These are phyloP conservation scores for Calonectria henricotiae DNA, from an alignment of 2,329 filamentous ascomycete genomes.

Conservation along the genomic window DNA sequence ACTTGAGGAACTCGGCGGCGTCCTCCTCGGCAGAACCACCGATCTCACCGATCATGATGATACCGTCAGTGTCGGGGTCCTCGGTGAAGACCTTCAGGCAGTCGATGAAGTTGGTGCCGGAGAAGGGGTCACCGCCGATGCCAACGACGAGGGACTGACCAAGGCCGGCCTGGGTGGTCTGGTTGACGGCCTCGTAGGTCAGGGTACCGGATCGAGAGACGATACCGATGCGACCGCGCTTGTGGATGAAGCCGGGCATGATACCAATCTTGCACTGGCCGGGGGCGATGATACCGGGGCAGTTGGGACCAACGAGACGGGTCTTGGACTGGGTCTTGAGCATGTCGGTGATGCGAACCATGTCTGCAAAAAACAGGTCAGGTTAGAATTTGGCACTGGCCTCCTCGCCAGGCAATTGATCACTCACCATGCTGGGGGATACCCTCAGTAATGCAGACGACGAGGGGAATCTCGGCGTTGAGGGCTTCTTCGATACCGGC, in stretches of 20 bases:
- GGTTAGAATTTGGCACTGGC: slow-evolving; percentile 36
- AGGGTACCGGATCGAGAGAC: slow-evolving; percentile 98
- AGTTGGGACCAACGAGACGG: slow-evolving; percentile 96
- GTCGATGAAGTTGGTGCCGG: slow-evolving; percentile 99
- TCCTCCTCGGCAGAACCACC: slow-evolving; percentile 98
- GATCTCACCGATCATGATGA: slow-evolving; percentile 99
- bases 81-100: slow-evolving; percentile 97
- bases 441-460: slow-evolving; percentile 98
- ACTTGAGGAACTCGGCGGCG: slow-evolving; percentile 94
- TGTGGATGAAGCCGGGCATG: slow-evolving; percentile 99
- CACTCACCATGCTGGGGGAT: slow-evolving; percentile 93
- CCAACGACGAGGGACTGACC: slow-evolving; percentile 98
- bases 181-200: slow-evolving; percentile 99
- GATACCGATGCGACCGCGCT: slow-evolving; percentile 98
- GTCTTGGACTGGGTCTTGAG: slow-evolving; percentile 98
- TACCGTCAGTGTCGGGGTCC: slow-evolving; percentile 96
- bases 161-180: slow-evolving; percentile 96
- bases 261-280: slow-evolving; percentile 99
- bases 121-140: slow-evolving; percentile 98
- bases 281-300: slow-evolving; percentile 94
- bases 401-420: slow-evolving; percentile 28
- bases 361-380: slow-evolving; percentile 73
- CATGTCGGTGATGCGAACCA: slow-evolving; percentile 99
- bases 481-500: slow-evolving; percentile 98
- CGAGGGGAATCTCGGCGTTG: slow-evolving; percentile 90